Base-by-base conservation (phyloP, 225 moss, liverwort and hornwort species). In the Pseudisothecium myosuroides region DNA sequence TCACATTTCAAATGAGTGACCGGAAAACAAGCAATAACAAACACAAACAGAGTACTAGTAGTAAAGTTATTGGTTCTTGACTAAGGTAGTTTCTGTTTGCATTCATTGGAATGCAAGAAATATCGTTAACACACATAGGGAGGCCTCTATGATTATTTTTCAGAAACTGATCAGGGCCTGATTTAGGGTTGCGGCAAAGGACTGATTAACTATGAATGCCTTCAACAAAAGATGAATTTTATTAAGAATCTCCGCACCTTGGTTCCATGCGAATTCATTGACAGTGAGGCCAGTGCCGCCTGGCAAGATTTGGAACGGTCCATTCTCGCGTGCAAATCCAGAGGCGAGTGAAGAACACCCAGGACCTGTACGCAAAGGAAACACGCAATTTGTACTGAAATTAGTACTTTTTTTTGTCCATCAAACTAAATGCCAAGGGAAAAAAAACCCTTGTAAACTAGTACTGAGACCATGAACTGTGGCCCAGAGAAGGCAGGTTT, bases 301-400 rank as follows among this genome's bases (percentile, higher is more conserved):
- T 9, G 93, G 89, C 36, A 67, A 73, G 88, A 95, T 90, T 22
- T 60, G 81, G 55, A 94, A 95, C 14, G 95, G 94, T 39, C 95
- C 95, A 82, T 92, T 92, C 90, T 93, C 95, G 66, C 91, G 85
- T 17, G 91, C 83, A 75, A 94, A 94, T 61, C 95, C 94, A 49
- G 91, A 95, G 29, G 94, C 94, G 11, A 94, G 74, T 43, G 95
- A 95, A 50, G 95, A 95, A 55, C 95, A 95, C 29, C 95, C 95
- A 21, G 94, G 95, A 84, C 95, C 94, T 95, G 54, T 3, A 6
- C 27, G 11, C 17, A 15, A 27, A 37, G 7, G n/a, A 81, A 49
- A 60, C 47, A 17, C 17, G 39, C 41, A 65, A 66, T 32, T 52
- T 45, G 61, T 52, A 64, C 23, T 39, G 39, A 22, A 50, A n/a